Conservation (phyloP, 148 eudicot species). For the Nepenthes mirabilis region DNA sequence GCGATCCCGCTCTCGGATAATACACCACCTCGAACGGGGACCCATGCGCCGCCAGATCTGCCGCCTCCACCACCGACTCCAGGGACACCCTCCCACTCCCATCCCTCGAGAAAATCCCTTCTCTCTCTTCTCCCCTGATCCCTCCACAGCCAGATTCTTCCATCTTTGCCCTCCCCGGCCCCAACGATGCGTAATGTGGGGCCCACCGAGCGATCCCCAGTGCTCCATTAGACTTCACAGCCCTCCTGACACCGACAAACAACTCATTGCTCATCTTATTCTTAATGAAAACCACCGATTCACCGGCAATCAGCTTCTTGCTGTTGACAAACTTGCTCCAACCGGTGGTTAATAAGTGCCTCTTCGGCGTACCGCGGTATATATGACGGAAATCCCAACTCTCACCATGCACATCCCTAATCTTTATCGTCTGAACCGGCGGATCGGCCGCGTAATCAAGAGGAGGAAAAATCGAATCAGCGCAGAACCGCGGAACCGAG, state of each 20-base stretch:
- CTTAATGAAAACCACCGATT: slow-evolving; percentile 41
- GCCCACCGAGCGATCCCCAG: slow-evolving; percentile 13
- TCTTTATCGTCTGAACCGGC: slow-evolving; percentile 32
- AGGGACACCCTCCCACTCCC: slow-evolving; percentile 22
- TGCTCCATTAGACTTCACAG: slow-evolving; percentile 11
- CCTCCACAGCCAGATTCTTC: slow-evolving; percentile 3
- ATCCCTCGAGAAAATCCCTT: slow-evolving; percentile 11
- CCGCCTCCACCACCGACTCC: slow-evolving; percentile 41
- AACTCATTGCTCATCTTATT: slow-evolving; percentile 17
- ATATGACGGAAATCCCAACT: slow-evolving; percentile 50
- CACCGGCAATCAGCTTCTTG: slow-evolving; percentile 44
- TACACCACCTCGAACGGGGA: slow-evolving; percentile 52
- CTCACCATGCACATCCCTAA: slow-evolving; percentile 22
- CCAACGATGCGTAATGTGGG: slow-evolving; percentile 1
- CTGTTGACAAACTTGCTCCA: slow-evolving; percentile 55
- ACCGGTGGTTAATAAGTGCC: slow-evolving; percentile 52
- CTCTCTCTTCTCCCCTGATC: slow-evolving; percentile 9
- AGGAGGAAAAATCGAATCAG: slow-evolving; percentile 51
- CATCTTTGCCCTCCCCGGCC: slow-evolving; percentile 3
- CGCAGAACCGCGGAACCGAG: slow-evolving; percentile 63
- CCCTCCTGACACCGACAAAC: slow-evolving; percentile 46
- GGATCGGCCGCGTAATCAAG: slow-evolving; percentile 45
- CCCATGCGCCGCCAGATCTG: slow-evolving; percentile 31
- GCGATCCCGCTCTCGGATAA: slow-evolving; percentile 41
- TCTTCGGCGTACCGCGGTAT: slow-evolving; percentile 45